Conservation (phyloP, 1,139 yeast genomes). For the Scheffersomyces titani region DNA sequence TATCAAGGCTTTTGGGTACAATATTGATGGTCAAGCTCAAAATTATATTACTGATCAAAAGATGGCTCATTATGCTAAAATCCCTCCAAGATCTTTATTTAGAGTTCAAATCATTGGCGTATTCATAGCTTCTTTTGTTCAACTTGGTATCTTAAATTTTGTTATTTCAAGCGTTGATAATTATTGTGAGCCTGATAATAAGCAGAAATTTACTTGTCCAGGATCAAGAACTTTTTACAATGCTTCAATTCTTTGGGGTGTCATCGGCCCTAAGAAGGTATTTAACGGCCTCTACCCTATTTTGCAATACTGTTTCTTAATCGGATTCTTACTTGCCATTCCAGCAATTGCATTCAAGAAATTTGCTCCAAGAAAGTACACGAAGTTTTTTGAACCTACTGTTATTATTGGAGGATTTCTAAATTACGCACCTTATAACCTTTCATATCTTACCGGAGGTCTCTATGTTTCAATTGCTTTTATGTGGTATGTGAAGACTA, state of each 20-base stretch:
- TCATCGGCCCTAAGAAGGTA: conserved; percentile 57
- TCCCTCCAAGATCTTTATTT: conserved; percentile 64
- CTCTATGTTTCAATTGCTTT: conserved; percentile 14
- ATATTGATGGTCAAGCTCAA: conserved; percentile 60
- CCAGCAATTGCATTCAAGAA: conserved; percentile 28
- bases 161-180: conserved; percentile 53
- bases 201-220: conserved; percentile 50
- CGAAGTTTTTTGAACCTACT: conserved; percentile 18
- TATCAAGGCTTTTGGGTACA: conserved; percentile 38
- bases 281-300: conserved; percentile 51
- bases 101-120: conserved; percentile 56
- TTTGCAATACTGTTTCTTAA: conserved; percentile 51
- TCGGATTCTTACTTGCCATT: conserved; percentile 48
- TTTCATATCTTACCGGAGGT: conserved; percentile 18
- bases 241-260: conserved; percentile 68
- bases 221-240: conserved; percentile 47
- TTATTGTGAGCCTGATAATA: conserved; percentile 46
- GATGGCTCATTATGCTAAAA: conserved; percentile 58
- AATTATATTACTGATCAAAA: conserved; percentile 54
- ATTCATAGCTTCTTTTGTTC: conserved; percentile 45
- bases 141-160: conserved; percentile 52
- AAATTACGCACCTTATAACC: conserved; percentile 18
- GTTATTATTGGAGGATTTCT: conserved; percentile 18
- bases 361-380: conserved; percentile 14
- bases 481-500: conserved; percentile 17